A percentile compares a stretch with the other conserved stretches of the same genome.
phyloP scores from a whole-genome alignment of 495 filamentous ascomycete genomes.

The Thermochaetoides thermophila region DNA sequence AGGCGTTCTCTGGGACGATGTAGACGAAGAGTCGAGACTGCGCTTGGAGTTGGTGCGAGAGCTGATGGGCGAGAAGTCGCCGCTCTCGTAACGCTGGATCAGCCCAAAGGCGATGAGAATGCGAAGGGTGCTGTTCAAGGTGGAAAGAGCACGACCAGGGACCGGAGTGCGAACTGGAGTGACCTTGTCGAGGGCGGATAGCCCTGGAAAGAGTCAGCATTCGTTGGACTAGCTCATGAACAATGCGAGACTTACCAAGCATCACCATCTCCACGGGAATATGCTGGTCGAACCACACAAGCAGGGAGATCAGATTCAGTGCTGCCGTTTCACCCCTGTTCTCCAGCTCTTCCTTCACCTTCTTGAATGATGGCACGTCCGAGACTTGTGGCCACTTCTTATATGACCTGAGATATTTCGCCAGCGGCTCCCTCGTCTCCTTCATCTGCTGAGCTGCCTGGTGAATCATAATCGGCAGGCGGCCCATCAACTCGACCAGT shows the following conservation, averaged over 20 bases:
- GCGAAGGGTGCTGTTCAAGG: constrained; percentile 50
- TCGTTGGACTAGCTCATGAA: too few relatives aligned
- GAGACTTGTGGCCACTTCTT: constrained; percentile 52
- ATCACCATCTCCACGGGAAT: constrained; percentile 62
- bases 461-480: constrained; percentile 64
- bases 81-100: constrained; percentile 47
- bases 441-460: constrained; percentile 62
- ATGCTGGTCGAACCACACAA: constrained; percentile 60
- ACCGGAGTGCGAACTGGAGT: constrained; percentile 46
- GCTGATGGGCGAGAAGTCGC: constrained; percentile 24
- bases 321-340: constrained; percentile 44
- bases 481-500: constrained; percentile 53
- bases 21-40: constrained; percentile 36
- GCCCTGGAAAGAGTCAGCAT: constrained; percentile 14
- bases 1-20: too few relatives aligned
- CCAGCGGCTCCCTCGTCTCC: constrained; percentile 53
- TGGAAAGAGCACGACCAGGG: constrained; percentile 23
- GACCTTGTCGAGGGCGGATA: constrained; percentile 37
- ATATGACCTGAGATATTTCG: constrained; percentile 55
- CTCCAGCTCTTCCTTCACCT: constrained; percentile 56
- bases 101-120: constrained; percentile 56
- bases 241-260: constrained; percentile 36
- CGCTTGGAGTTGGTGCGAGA: constrained; percentile 30
- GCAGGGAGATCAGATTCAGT: constrained; percentile 55
- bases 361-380: constrained; percentile 48